Percentiles rank a stretch among this genome's conserved stretches.
These are phyloP conservation scores for Rosa chinensis DNA, from an alignment of 306 rosid species.

Conservation along the genomic window DNA sequence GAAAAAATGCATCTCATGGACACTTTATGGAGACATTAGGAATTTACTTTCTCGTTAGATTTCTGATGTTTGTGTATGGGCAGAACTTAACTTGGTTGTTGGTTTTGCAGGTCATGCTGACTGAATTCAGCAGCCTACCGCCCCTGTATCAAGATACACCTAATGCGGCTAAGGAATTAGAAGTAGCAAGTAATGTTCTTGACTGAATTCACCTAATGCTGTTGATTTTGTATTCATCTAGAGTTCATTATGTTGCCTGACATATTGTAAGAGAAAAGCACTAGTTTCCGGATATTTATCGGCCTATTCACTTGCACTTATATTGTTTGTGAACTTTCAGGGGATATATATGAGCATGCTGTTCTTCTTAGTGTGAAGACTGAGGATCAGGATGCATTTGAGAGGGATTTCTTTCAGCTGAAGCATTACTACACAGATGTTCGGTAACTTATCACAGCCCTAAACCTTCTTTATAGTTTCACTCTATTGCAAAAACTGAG, in stretches of 20 bases:
- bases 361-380: conserved; percentile 83
- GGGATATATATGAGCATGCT: conserved; percentile 95
- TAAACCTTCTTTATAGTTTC: not conserved
- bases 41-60: not conserved
- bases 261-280: conserved; percentile 3
- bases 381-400: conserved; percentile 97
- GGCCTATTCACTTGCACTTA: not conserved
- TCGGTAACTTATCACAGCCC: conserved; percentile 45
- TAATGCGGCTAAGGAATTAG: conserved; percentile 68
- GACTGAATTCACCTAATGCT: not conserved
- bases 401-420: conserved; percentile 92
- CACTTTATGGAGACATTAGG: not conserved
- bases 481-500: not conserved
- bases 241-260: not conserved
- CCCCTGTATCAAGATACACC: conserved; percentile 84
- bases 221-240: not conserved
- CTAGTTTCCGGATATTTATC: conserved; percentile 10
- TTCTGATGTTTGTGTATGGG: not conserved
- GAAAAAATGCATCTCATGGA: not conserved
- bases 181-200: conserved; percentile 73
- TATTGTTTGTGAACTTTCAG: conserved; percentile 47
- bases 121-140: conserved; percentile 85
- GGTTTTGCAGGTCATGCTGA: conserved; percentile 61
- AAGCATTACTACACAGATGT: conserved; percentile 95
- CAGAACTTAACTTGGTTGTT: not conserved